These are phyloP conservation scores for Schizosaccharomyces pombe DNA, from an alignment of 805 yeast genomes.

Conservation along the genomic window DNA sequence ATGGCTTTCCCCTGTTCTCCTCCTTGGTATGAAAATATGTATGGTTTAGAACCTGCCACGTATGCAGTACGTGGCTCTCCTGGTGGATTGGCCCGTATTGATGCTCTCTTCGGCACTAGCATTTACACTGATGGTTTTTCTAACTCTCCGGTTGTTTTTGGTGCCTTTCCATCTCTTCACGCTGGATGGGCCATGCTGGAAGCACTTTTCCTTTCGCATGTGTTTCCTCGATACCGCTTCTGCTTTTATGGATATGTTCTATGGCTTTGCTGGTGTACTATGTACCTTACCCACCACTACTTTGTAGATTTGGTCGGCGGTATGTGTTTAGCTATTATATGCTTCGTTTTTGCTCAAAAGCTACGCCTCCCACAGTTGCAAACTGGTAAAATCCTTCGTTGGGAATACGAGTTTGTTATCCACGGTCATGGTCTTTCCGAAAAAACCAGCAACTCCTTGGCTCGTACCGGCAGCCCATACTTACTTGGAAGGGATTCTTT, in stretches of 20 bases:
- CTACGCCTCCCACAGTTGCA: constrained; percentile 33
- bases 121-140: constrained; percentile 61
- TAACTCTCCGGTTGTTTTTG: constrained; percentile 81
- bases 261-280: constrained; percentile 96
- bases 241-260: constrained; percentile 53
- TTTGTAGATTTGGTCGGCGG: constrained; percentile 85
- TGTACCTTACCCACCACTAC: constrained; percentile 93
- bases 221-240: constrained; percentile 50
- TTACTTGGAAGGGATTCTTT: neutral
- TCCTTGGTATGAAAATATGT: constrained; percentile 77
- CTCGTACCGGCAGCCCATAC: neutral
- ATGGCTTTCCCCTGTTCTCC: constrained; percentile 81
- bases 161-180: constrained; percentile 70
- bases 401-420: constrained; percentile 21
- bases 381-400: constrained; percentile 18
- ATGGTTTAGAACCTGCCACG: constrained; percentile 75
- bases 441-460: neutral
- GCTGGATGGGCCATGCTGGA: constrained; percentile 91
- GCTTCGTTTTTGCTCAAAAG: constrained; percentile 47
- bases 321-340: constrained; percentile 46
- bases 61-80: constrained; percentile 85
- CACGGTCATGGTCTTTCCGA: constrained; percentile 10
- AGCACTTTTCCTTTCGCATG: constrained; percentile 59
- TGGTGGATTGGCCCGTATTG: constrained; percentile 84
- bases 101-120: constrained; percentile 49